Percentiles rank a stretch among this genome's conserved stretches.
Conservation (phyloP, 2,329 filamentous ascomycete species). For the Fusarium sp. region DNA sequence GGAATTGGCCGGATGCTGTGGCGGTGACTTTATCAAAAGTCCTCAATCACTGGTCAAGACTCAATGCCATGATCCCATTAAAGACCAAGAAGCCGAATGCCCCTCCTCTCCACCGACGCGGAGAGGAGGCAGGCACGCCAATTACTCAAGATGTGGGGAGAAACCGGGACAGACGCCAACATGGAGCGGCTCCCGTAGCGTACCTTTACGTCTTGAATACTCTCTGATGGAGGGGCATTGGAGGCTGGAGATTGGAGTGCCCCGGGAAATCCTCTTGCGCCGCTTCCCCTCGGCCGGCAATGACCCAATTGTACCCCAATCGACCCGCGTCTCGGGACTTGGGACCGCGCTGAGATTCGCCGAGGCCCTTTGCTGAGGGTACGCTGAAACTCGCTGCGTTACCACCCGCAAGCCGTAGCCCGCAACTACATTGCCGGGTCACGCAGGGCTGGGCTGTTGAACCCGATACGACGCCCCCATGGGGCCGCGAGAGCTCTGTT, state of each 20-base stretch:
- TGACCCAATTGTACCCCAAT: slow-evolving; percentile 32
- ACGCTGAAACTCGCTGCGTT: slow-evolving; percentile 1
- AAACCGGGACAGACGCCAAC: slow-evolving; percentile 36
- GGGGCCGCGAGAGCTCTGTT: slow-evolving; percentile 18
- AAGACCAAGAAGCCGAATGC: neutral
- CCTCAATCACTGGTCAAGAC: slow-evolving; percentile 5
- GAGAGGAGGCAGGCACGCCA: slow-evolving; percentile 16
- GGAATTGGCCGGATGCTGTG: slow-evolving; percentile 13
- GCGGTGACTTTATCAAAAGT: slow-evolving; percentile 2
- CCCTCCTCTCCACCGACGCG: slow-evolving; percentile 28
- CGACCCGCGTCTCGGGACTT: slow-evolving; percentile 27
- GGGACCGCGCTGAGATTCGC: slow-evolving; percentile 7
- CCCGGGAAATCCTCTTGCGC: slow-evolving; percentile 53
- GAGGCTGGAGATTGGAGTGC: slow-evolving; percentile 24
- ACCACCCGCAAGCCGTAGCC: neutral
- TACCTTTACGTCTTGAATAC: slow-evolving; percentile 1
- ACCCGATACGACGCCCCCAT: slow-evolving; percentile 36
- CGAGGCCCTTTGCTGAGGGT: neutral
- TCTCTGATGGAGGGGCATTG: slow-evolving; percentile 10
- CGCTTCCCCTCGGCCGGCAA: slow-evolving; percentile 47
- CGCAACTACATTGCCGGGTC: slow-evolving; percentile 24
- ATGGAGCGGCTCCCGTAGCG: slow-evolving; percentile 35
- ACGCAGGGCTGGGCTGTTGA: slow-evolving; percentile 38
- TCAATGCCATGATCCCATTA: slow-evolving; percentile 12
- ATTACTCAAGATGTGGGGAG: slow-evolving; percentile 41